phyloP scores from a whole-genome alignment of 257 asterid genomes.

The Primulina huaijiensis region DNA sequence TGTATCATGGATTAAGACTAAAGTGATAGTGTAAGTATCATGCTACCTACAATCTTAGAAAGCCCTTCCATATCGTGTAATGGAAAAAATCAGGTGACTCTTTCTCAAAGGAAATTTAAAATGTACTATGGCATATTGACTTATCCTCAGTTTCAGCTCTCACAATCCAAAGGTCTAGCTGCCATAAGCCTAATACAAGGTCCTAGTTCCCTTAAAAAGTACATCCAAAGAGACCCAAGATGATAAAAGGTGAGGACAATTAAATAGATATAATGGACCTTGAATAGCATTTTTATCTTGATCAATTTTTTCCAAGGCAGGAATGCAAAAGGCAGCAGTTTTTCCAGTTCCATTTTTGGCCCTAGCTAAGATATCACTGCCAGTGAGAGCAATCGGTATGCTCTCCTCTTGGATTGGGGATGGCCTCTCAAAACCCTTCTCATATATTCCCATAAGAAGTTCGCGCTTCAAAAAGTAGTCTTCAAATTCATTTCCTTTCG shows the following conservation, averaged over 20 bases:
- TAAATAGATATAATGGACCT: constrained; percentile 42
- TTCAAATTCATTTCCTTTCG: constrained; percentile 85
- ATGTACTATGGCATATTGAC: neutral
- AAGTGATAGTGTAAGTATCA: constrained; percentile 12
- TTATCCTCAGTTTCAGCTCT: constrained; percentile 14
- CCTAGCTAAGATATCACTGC: constrained; percentile 77
- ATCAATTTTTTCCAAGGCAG: constrained; percentile 78
- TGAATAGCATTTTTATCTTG: constrained; percentile 60
- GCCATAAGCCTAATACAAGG: neutral
- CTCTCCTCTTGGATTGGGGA: constrained; percentile 88
- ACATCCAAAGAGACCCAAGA: constrained; percentile 15
- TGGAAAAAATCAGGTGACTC: neutral
- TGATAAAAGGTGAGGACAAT: constrained; percentile 7
- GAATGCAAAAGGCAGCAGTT: constrained; percentile 83
- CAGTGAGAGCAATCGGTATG: constrained; percentile 78
- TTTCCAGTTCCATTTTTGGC: constrained; percentile 88
- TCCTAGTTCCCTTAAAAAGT: constrained; percentile 11
- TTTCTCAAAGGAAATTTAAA: neutral
- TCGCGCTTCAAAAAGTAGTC: constrained; percentile 84
- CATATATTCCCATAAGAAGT: constrained; percentile 82
- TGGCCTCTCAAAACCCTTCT: constrained; percentile 80
- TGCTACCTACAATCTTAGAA: neutral
- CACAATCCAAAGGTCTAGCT: constrained; percentile 13
- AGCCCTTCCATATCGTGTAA: constrained; percentile 13
- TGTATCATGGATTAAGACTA: constrained; percentile 2